A percentile compares a stretch with the other conserved stretches of the same genome.
Conservation (phyloP, 1,284 basidiomycete genomes). For the Phylloboletellus chloephorus region DNA sequence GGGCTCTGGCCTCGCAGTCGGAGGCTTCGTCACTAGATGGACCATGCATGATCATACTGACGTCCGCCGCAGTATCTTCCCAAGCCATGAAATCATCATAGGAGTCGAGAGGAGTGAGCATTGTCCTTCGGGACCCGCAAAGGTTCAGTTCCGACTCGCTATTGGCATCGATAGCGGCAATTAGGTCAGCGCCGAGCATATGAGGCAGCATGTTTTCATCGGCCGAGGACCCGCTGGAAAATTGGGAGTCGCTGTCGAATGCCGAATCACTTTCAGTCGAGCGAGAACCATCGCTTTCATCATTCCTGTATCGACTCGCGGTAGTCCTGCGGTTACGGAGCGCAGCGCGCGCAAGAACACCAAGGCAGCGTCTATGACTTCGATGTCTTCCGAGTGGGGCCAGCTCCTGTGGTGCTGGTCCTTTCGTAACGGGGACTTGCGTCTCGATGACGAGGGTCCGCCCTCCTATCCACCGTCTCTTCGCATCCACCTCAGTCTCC, state of each 20-base stretch:
- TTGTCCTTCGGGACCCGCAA: background rate
- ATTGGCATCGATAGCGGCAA: slow-evolving; percentile 27
- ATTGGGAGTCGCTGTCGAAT: slow-evolving; percentile 17
- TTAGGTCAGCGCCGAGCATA: slow-evolving; percentile 27
- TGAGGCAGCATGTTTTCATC: slow-evolving; percentile 22
- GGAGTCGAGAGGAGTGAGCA: background rate
- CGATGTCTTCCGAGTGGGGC: background rate
- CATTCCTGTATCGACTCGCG: background rate
- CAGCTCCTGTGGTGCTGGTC: background rate
- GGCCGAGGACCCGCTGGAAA: slow-evolving; percentile 20
- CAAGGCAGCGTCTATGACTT: slow-evolving; percentile 9
- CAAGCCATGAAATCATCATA: slow-evolving; percentile 15
- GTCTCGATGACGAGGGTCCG: slow-evolving; percentile 1
- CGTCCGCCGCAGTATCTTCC: slow-evolving; percentile 18
- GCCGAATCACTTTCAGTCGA: slow-evolving; percentile 21
- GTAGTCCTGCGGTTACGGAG: slow-evolving; percentile 19
- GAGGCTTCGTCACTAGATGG: slow-evolving; percentile 14
- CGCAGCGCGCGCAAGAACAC: slow-evolving; percentile 22
- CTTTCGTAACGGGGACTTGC: background rate
- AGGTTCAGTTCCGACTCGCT: slow-evolving; percentile 25
- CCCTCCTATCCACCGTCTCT: background rate
- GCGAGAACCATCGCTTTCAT: slow-evolving; percentile 7
- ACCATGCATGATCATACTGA: slow-evolving; percentile 23
- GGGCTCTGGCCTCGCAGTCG: slow-evolving; percentile 8
- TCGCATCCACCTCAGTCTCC: background rate